Evolutionary conservation across 306 rosid species (phyloP).

Genomic region (Luffa acutangula): DNA sequence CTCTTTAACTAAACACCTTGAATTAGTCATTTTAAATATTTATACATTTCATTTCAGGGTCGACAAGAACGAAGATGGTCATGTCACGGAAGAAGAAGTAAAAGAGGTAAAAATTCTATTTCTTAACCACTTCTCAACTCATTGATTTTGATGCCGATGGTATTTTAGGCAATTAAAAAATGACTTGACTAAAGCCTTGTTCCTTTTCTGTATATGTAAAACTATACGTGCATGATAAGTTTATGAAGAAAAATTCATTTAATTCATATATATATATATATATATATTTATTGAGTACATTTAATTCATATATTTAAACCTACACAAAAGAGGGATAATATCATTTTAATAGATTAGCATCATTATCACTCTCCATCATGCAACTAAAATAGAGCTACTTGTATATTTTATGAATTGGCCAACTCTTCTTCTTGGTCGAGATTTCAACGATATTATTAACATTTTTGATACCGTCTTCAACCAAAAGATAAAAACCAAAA

Average conservation of each 20-base stretch:
- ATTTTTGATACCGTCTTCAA: background rate
- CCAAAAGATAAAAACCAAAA: constrained; percentile 2
- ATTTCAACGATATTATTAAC: background rate
- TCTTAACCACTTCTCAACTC: background rate
- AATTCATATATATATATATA: background rate
- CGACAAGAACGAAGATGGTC: constrained; percentile 96
- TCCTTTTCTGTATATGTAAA: background rate
- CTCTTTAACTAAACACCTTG: background rate
- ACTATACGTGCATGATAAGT: background rate
- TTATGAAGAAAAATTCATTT: background rate
- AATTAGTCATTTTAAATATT: background rate
- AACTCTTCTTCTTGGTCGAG: background rate
- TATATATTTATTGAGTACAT: too few relatives aligned
- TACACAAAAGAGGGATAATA: background rate
- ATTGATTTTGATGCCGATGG: background rate
- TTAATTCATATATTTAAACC: background rate
- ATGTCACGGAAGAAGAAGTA: constrained; percentile 81
- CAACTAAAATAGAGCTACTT: background rate
- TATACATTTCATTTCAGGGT: constrained; percentile 56
- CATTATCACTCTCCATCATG: background rate
- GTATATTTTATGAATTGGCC: background rate
- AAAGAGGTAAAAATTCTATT: constrained; percentile 53
- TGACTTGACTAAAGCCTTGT: background rate
- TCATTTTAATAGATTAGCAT: background rate
- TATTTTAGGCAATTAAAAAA: background rate